Evolutionary conservation across 2,329 filamentous ascomycete species (phyloP).

Genomic region (Ascochyta pisi): DNA sequence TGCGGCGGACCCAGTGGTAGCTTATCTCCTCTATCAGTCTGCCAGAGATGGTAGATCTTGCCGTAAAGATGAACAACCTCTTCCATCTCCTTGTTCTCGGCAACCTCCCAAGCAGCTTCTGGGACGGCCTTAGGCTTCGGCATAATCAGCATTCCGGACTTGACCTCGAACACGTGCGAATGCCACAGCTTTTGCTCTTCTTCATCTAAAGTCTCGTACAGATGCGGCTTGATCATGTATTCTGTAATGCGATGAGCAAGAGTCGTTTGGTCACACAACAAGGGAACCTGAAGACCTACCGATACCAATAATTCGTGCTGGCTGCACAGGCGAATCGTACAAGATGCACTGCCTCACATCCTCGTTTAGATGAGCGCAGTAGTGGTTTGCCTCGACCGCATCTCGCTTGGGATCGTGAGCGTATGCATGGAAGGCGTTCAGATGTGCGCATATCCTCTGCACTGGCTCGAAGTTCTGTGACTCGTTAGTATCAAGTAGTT

Average conservation of each 20-base stretch:
- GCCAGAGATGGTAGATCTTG: slow-evolving; percentile 87
- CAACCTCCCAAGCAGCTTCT: slow-evolving; percentile 71
- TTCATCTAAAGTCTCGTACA: slow-evolving; percentile 70
- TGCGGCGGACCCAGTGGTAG: slow-evolving; percentile 67
- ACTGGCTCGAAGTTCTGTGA: slow-evolving; percentile 70
- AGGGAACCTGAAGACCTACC: slow-evolving; percentile 24
- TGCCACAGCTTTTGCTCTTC: slow-evolving; percentile 82
- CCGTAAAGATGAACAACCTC: slow-evolving; percentile 77
- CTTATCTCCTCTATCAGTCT: slow-evolving; percentile 75
- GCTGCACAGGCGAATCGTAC: slow-evolving; percentile 73
- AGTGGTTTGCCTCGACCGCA: slow-evolving; percentile 80
- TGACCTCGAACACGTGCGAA: slow-evolving; percentile 76
- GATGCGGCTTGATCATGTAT: slow-evolving; percentile 78
- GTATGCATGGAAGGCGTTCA: slow-evolving; percentile 88
- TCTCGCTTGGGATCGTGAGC: slow-evolving; percentile 70
- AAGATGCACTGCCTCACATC: slow-evolving; percentile 86
- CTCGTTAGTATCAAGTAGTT: not conserved
- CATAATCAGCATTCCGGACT: slow-evolving; percentile 81
- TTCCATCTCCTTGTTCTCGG: slow-evolving; percentile 82
- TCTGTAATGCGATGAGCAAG: slow-evolving; percentile 53
- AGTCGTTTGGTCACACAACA: not conserved
- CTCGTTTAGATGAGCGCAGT: slow-evolving; percentile 78
- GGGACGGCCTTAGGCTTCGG: slow-evolving; percentile 65
- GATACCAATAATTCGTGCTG: slow-evolving; percentile 78
- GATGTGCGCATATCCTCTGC: slow-evolving; percentile 78